A percentile compares a stretch with the other conserved stretches of the same genome.
Evolutionary conservation across 352 stramenopile genomes (phyloP).

Genomic region (Pythium monospermum): DNA sequence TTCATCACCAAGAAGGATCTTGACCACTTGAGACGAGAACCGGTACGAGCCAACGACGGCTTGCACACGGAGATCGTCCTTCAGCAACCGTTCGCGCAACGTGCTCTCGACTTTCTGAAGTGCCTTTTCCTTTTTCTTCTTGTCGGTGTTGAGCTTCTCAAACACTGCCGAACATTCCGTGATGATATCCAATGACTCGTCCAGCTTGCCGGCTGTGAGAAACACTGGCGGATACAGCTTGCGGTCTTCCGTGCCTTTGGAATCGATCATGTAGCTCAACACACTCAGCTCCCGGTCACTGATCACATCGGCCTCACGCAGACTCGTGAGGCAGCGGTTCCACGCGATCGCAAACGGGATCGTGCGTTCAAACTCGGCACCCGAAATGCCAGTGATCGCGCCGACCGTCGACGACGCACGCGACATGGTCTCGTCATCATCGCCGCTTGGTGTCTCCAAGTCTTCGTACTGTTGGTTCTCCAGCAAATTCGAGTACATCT

Average conservation of each 20-base stretch:
- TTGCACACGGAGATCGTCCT: slow-evolving; percentile 78
- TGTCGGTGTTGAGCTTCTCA: slow-evolving; percentile 71
- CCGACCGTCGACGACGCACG: slow-evolving; percentile 48
- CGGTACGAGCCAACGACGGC: slow-evolving; percentile 76
- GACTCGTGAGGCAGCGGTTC: slow-evolving; percentile 67
- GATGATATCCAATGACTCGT: slow-evolving; percentile 83
- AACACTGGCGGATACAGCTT: slow-evolving; percentile 81
- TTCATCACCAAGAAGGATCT: slow-evolving; percentile 77
- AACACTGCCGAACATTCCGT: slow-evolving; percentile 71
- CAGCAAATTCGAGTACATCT: slow-evolving; percentile 75
- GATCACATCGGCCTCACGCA: slow-evolving; percentile 78
- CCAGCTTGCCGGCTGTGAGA: slow-evolving; percentile 72
- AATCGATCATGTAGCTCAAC: slow-evolving; percentile 80
- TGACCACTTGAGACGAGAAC: slow-evolving; percentile 75
- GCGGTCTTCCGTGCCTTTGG: slow-evolving; percentile 57
- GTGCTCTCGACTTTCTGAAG: slow-evolving; percentile 80
- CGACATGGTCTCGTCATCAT: slow-evolving; percentile 49
- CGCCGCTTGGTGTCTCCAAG: slow-evolving; percentile 49
- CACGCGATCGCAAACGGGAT: slow-evolving; percentile 83
- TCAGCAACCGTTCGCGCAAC: slow-evolving; percentile 75
- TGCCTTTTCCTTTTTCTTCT: slow-evolving; percentile 86
- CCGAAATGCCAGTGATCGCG: slow-evolving; percentile 66
- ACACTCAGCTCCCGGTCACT: slow-evolving; percentile 79
- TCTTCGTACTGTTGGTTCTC: slow-evolving; percentile 59
- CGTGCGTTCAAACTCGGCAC: slow-evolving; percentile 74